Evolutionary conservation across 2,329 filamentous ascomycete genomes (phyloP).

Genomic region (Nemania sp.): DNA sequence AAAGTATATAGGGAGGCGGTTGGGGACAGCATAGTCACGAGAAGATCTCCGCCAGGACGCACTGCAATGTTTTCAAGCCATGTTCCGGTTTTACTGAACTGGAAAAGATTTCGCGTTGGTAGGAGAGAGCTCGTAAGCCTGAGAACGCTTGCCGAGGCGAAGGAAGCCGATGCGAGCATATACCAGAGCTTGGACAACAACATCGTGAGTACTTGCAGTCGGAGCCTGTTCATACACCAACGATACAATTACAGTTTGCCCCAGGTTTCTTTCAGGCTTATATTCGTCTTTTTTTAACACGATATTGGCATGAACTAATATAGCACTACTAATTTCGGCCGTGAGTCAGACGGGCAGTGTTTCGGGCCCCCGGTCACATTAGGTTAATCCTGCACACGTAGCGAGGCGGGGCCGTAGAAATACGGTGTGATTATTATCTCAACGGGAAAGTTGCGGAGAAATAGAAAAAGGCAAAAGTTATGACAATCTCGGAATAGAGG

Average conservation of each 20-base stretch:
- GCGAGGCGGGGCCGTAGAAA: background rate
- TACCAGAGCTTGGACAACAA: background rate
- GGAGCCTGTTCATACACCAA: background rate
- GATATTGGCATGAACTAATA: background rate
- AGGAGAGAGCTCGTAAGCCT: slow-evolving; percentile 10
- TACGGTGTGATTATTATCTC: background rate
- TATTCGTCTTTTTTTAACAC: background rate
- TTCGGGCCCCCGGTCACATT: background rate
- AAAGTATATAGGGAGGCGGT: slow-evolving; percentile 47
- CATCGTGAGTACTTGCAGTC: background rate
- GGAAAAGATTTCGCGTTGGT: slow-evolving; percentile 40
- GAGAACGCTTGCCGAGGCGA: background rate
- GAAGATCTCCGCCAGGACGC: slow-evolving; percentile 49
- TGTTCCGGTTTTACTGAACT: slow-evolving; percentile 40
- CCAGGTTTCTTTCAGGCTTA: background rate
- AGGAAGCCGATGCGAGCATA: background rate
- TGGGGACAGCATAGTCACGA: slow-evolving; percentile 50
- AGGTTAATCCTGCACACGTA: background rate
- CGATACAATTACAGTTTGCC: background rate
- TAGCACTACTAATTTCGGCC: background rate
- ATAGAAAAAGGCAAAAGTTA: background rate
- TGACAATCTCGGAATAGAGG: background rate
- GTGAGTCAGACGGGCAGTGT: background rate
- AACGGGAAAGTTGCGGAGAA: background rate
- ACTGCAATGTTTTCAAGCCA: slow-evolving; percentile 53